Base-by-base conservation (phyloP, 1,284 basidiomycete species). In the Cronartium quercuum region DNA sequence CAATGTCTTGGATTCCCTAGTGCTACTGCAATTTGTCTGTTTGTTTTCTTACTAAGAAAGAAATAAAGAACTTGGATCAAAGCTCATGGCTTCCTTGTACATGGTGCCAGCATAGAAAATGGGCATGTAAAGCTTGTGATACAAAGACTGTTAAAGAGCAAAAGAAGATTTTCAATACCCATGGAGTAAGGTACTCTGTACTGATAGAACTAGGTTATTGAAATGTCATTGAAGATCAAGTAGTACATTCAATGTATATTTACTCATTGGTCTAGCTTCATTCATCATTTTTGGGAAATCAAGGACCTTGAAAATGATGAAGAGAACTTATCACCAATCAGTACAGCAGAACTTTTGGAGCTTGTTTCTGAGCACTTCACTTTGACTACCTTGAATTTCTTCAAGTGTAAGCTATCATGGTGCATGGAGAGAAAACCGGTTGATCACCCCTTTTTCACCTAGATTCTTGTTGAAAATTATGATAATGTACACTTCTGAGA, bases 171-270 rank as follows among this genome's bases (percentile, higher is more conserved):
- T 64, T 71, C 18, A 12, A 38, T 5, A 60, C 61, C 10, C 44
- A 71, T 38, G 61, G 68, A 51, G 44, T 71, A 1, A 6, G 68
- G 15, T 71, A 71, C 44, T 71, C 61, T 3, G 68, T 71, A 37
- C n/a, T 71, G 37, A 34, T 71, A n/a, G 61, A 71, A 63, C 61
- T 71, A 4, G 57, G 40, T 2, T 71, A 71, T 42, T 71, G 69
- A 62, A 42, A 71, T 42, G 64, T 71, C 3, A 24, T 71, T 24
- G 37, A 71, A 7, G 63, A 71, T 57, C 68, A 71, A 44, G 68
- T 71, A n/a, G 60, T 71, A 42, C 61, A 71, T 55, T 29, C 68
- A 47, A 70, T 70, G 68, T 61, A 70, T 29, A 70, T 29, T 40
- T 70, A 5, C 34, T 70, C 10, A 40, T 70, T 29, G 68, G 68